Evolutionary conservation across 495 filamentous ascomycete genomes (phyloP).

Genomic region (Xylaria longipes): DNA sequence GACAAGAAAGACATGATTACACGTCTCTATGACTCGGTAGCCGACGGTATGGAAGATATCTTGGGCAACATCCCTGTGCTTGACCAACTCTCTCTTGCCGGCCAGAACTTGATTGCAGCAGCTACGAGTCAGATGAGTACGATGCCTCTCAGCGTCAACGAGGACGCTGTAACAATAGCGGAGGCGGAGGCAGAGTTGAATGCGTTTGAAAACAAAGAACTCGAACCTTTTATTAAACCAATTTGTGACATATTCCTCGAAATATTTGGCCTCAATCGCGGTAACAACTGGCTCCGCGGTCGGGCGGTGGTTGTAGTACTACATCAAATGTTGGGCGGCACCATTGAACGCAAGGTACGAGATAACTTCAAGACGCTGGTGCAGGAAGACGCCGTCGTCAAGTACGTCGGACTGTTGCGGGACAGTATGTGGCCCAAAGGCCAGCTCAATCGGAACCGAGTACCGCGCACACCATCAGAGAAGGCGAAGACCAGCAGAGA

Average conservation of each 20-base stretch:
- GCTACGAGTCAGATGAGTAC: conserved; percentile 77
- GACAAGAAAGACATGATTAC: conserved; percentile 90
- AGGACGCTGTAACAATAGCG: conserved; percentile 68
- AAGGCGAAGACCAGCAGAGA: conserved; percentile 74
- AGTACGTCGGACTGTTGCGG: conserved; percentile 72
- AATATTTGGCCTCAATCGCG: conserved; percentile 90
- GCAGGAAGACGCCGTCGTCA: conserved; percentile 78
- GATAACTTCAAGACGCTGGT: conserved; percentile 74
- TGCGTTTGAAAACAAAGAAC: conserved; percentile 87
- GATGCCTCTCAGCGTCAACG: conserved; percentile 53
- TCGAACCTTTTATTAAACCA: conserved; percentile 96
- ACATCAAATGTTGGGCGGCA: conserved; percentile 82
- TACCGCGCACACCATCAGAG: conserved; percentile 66
- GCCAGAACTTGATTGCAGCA: conserved; percentile 90
- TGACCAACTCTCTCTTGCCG: conserved; percentile 90
- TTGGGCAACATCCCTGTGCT: conserved; percentile 93
- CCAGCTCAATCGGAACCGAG: conserved; percentile 54
- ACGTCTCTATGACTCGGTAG: conserved; percentile 92
- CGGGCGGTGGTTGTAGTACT: conserved; percentile 94
- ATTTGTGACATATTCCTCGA: conserved; percentile 98
- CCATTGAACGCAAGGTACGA: conserved; percentile 91
- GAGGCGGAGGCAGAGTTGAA: conserved; percentile 95
- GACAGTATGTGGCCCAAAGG: conserved; percentile 84
- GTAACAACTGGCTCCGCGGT: conserved; percentile 93
- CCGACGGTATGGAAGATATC: conserved; percentile 98